A percentile compares a stretch with the other conserved stretches of the same genome.
Evolutionary conservation across 805 yeast species (phyloP).

Genomic region (Ogataea chonburiensis): DNA sequence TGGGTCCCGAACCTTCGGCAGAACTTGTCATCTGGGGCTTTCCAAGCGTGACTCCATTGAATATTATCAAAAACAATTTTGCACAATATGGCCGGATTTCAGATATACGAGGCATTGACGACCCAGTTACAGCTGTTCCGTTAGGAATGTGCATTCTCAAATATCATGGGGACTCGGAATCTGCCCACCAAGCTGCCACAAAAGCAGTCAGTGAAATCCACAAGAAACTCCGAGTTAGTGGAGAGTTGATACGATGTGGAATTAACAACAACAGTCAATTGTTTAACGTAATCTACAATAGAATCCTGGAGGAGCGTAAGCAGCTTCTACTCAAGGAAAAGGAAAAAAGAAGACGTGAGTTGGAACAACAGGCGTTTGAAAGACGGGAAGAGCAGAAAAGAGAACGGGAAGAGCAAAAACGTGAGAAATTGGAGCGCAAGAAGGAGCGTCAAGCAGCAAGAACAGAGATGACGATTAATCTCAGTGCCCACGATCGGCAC

Average conservation of each 20-base stretch:
- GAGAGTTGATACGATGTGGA: slow-evolving; percentile 51
- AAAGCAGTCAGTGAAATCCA: slow-evolving; percentile 43
- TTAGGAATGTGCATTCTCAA: slow-evolving; percentile 66
- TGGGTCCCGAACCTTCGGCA: slow-evolving; percentile 71
- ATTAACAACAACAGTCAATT: slow-evolving; percentile 45
- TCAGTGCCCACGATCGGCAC: slow-evolving; percentile 34
- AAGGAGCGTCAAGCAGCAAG: slow-evolving; percentile 3
- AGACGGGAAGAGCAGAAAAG: slow-evolving; percentile 12
- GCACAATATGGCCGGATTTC: slow-evolving; percentile 62
- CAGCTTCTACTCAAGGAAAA: slow-evolving; percentile 35
- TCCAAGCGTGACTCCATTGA: slow-evolving; percentile 51
- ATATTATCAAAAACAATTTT: slow-evolving; percentile 49
- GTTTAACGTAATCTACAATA: slow-evolving; percentile 34
- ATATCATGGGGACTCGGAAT: slow-evolving; percentile 56
- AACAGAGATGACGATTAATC: slow-evolving; percentile 7
- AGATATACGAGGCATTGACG: slow-evolving; percentile 57
- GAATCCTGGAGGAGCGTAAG: slow-evolving; percentile 36
- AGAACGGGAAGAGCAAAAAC: slow-evolving; percentile 15
- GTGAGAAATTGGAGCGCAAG: slow-evolving; percentile 3
- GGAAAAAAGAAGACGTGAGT: slow-evolving; percentile 25
- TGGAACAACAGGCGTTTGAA: slow-evolving; percentile 11
- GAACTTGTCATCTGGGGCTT: slow-evolving; percentile 71
- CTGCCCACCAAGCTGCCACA: slow-evolving; percentile 47
- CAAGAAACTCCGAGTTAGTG: slow-evolving; percentile 46
- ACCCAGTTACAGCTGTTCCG: slow-evolving; percentile 76